Percentiles rank a stretch among this genome's conserved stretches.
phyloP scores from a whole-genome alignment of 2,329 filamentous ascomycete species.

The Bipolaris oryzae region DNA sequence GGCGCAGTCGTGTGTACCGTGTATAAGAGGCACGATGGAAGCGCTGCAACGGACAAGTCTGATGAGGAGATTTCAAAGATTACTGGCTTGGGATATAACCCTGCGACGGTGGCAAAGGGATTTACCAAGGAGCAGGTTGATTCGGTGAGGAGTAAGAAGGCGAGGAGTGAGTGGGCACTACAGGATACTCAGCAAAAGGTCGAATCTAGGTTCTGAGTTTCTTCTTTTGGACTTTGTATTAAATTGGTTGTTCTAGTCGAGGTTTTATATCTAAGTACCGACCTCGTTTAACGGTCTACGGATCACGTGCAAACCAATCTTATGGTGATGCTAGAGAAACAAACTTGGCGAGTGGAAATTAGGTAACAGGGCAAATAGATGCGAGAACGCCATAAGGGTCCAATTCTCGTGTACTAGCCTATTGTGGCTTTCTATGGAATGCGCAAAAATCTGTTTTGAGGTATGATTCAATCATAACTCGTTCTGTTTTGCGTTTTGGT shows the following conservation, averaged over 20 bases:
- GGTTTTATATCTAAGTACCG: background rate
- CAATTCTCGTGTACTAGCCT: background rate
- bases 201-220: constrained; percentile 66
- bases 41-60: constrained; percentile 64
- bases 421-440: background rate
- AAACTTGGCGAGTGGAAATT: background rate
- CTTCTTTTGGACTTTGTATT: background rate
- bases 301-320: background rate
- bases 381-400: background rate
- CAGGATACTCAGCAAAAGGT: constrained; percentile 77
- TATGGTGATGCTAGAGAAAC: background rate
- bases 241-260: background rate
- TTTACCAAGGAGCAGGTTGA: constrained; percentile 80
- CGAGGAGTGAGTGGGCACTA: constrained; percentile 72
- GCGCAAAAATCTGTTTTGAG: background rate
- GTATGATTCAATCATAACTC: background rate
- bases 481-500: background rate
- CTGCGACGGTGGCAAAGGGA: constrained; percentile 84
- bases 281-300: background rate
- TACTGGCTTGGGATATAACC: constrained; percentile 85
- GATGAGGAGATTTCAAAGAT: constrained; percentile 68
- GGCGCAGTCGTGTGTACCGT: constrained; percentile 91
- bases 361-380: background rate
- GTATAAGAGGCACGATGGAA: constrained; percentile 82
- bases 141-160: constrained; percentile 71